These are phyloP conservation scores for Aspergillus sp. DNA, from an alignment of 2,329 filamentous ascomycete genomes.

Conservation along the genomic window DNA sequence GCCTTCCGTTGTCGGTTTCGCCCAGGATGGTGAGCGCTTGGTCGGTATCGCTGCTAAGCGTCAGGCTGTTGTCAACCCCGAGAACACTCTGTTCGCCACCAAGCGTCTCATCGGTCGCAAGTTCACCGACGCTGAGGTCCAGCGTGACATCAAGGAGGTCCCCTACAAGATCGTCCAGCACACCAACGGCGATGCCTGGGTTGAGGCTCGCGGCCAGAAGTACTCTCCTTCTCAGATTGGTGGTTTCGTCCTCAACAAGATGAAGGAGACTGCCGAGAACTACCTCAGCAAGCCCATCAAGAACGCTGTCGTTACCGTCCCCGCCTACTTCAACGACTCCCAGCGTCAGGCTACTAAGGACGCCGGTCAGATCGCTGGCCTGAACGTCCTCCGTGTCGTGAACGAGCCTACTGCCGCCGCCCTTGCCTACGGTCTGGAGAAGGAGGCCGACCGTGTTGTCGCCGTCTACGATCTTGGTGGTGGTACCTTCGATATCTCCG, in stretches of 20 bases:
- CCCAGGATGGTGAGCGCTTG: conserved; percentile 90
- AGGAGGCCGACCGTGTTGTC: conserved; percentile 84
- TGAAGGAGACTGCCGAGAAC: conserved; percentile 97
- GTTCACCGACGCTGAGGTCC: conserved; percentile 89
- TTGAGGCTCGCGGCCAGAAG: conserved; percentile 87
- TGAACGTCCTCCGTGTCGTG: conserved; percentile 95
- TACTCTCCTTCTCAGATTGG: conserved; percentile 98
- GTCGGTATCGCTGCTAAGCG: conserved; percentile 98
- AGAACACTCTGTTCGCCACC: conserved; percentile 97
- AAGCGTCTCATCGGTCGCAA: conserved; percentile 99
- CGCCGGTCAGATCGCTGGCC: conserved; percentile 90
- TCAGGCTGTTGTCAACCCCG: conserved; percentile 96
- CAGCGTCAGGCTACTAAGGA: conserved; percentile 98
- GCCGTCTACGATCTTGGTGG: conserved; percentile 97
- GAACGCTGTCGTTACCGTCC: conserved; percentile 96
- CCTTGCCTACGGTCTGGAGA: conserved; percentile 93
- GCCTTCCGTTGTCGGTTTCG: conserved; percentile 92
- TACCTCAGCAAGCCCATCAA: conserved; percentile 88
- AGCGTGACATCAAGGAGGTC: conserved; percentile 95
- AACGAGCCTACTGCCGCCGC: conserved; percentile 97
- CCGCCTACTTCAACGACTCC: conserved; percentile 98
- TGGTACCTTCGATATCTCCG: conserved; percentile 98
- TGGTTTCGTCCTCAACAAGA: conserved; percentile 95
- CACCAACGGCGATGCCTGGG: conserved; percentile 94
- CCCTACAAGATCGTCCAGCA: conserved; percentile 99